These are phyloP conservation scores for Phytopythium delawarense DNA, from an alignment of 352 stramenopile species.

Conservation along the genomic window DNA sequence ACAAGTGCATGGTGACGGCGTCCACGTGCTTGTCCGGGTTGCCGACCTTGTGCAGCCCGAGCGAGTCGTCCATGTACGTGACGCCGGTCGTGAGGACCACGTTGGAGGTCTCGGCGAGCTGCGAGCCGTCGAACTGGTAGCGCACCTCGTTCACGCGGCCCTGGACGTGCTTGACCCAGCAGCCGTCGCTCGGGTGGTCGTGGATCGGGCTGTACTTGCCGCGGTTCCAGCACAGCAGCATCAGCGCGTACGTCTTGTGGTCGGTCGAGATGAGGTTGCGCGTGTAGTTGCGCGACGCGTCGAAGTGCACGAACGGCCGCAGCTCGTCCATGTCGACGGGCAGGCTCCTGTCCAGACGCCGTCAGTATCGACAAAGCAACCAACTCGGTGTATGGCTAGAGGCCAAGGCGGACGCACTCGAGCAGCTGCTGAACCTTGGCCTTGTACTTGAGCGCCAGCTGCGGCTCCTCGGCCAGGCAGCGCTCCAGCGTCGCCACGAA, in stretches of 20 bases:
- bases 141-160: constrained; percentile 87
- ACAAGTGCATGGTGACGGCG: constrained; percentile 92
- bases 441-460: constrained; percentile 61
- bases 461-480: constrained; percentile 38
- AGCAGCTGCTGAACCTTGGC: constrained; percentile 47
- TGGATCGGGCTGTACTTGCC: constrained; percentile 89
- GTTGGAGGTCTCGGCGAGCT: constrained; percentile 61
- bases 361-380: not conserved
- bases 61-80: constrained; percentile 89
- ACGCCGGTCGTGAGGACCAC: constrained; percentile 59
- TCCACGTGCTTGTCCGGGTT: constrained; percentile 61
- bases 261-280: constrained; percentile 93
- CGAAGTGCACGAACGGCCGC: constrained; percentile 77
- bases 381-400: not conserved
- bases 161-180: constrained; percentile 88
- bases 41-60: constrained; percentile 91
- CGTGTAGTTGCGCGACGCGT: constrained; percentile 89
- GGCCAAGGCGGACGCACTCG: constrained; percentile 22
- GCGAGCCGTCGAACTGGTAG: constrained; percentile 49
- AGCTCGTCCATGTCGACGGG: constrained; percentile 52
- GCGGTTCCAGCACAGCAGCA: constrained; percentile 93
- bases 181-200: constrained; percentile 91
- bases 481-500: constrained; percentile 54
- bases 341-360: constrained; percentile 27
- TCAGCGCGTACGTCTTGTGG: constrained; percentile 90